A percentile compares a stretch with the other conserved stretches of the same genome.
These are phyloP conservation scores for Nymphaea thermarum DNA, from an alignment of 164 flowering plant species.

Conservation along the genomic window DNA sequence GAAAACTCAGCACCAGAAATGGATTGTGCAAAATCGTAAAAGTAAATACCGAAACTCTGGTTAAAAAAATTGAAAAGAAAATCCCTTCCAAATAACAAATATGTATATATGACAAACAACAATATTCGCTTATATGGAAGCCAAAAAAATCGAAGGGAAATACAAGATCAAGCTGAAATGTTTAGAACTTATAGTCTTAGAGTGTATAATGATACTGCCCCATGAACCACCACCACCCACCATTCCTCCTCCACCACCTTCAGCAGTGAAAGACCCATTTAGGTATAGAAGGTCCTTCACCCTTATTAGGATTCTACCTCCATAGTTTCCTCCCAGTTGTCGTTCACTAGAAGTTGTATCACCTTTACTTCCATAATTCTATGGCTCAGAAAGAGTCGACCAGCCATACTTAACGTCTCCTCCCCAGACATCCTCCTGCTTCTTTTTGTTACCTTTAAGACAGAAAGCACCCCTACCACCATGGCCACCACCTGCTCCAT, in stretches of 20 bases:
- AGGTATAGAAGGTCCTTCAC: conserved; percentile 44
- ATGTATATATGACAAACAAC: not conserved
- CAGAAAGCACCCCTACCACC: conserved; percentile 97
- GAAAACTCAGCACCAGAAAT: too few species aligned
- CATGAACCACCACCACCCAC: conserved; percentile 93
- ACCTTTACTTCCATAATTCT: conserved; percentile 91
- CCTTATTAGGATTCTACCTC: conserved; percentile 62
- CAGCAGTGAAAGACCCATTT: conserved; percentile 68
- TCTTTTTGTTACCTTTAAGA: conserved; percentile 23
- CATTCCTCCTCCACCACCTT: conserved; percentile 76
- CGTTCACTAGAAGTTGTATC: conserved; percentile 37
- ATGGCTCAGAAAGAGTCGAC: conserved; percentile 58
- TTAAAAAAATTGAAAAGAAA: too few species aligned
- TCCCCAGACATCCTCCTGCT: conserved; percentile 56
- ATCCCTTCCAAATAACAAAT: too few species aligned
- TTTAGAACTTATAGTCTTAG: conserved; percentile 55
- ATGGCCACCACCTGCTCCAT: conserved; percentile 97
- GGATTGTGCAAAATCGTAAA: too few species aligned
- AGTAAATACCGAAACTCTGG: too few species aligned
- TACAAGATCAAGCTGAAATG: not conserved
- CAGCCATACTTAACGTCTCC: conserved; percentile 93
- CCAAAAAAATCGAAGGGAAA: not conserved
- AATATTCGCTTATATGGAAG: not conserved
- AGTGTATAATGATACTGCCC: conserved; percentile 58
- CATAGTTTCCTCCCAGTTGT: conserved; percentile 67